A percentile compares a stretch with the other conserved stretches of the same genome.
These are phyloP conservation scores for Xylaria longipes DNA, from an alignment of 495 filamentous ascomycete species.

Conservation along the genomic window DNA sequence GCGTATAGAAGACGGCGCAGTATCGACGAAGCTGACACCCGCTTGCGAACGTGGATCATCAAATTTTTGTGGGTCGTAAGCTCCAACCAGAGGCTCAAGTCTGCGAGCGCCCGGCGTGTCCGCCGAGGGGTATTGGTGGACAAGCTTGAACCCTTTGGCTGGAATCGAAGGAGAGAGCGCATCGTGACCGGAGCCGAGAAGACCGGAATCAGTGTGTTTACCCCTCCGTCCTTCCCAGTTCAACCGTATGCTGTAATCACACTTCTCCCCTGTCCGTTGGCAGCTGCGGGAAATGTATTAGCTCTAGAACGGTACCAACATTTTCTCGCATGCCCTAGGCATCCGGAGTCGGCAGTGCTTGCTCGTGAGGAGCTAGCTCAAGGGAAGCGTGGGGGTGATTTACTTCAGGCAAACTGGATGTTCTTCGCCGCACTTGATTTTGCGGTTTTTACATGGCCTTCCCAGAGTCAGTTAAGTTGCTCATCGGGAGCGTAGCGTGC, in stretches of 20 bases:
- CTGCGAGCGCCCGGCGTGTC: conserved; percentile 47
- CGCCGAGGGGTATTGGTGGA: conserved; percentile 46
- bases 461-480: conserved; percentile 13
- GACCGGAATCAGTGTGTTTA: conserved; percentile 50
- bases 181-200: conserved; percentile 44
- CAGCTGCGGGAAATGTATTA: conserved; percentile 53
- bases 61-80: conserved; percentile 30
- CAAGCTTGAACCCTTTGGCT: conserved; percentile 51
- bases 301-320: conserved; percentile 9
- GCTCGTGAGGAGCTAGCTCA: not conserved
- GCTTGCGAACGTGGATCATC: conserved; percentile 28
- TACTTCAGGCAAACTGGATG: conserved; percentile 76
- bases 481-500: not conserved
- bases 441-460: conserved; percentile 85
- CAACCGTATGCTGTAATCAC: conserved; percentile 85
- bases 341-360: not conserved
- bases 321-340: not conserved
- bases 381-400: conserved; percentile 24
- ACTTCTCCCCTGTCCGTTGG: conserved; percentile 73
- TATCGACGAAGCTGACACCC: conserved; percentile 27
- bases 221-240: conserved; percentile 80
- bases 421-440: conserved; percentile 88
- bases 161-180: conserved; percentile 49
- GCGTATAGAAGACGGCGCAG: conserved; percentile 25
- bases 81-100: conserved; percentile 38